Evolutionary conservation across 257 asterid species (phyloP).

Genomic region (Fraxinus americana): DNA sequence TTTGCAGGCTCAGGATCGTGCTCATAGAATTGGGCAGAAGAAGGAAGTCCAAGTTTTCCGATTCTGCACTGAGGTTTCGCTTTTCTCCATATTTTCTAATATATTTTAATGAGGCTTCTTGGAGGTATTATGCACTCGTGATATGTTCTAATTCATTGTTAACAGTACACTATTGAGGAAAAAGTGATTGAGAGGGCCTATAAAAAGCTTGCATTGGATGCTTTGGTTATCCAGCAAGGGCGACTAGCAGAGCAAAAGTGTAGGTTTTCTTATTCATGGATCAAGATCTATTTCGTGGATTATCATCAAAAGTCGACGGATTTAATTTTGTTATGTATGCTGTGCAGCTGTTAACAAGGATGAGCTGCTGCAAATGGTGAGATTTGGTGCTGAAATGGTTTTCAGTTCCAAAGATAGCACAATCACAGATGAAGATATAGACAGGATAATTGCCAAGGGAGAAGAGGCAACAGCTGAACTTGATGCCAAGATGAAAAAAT

Average conservation of each 20-base stretch:
- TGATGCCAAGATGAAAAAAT: slow-evolving; percentile 98
- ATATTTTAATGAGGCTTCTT: slow-evolving; percentile 6
- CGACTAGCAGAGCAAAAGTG: slow-evolving; percentile 95
- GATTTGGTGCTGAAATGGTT: slow-evolving; percentile 99
- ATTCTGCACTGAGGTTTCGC: slow-evolving; percentile 93
- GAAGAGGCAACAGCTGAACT: slow-evolving; percentile 99
- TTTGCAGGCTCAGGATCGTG: slow-evolving; percentile 99
- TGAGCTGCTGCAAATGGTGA: slow-evolving; percentile 97
- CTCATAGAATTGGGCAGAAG: slow-evolving; percentile 99
- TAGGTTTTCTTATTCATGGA: slow-evolving; percentile 36
- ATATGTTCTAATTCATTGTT: slow-evolving; percentile 26
- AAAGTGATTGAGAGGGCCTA: slow-evolving; percentile 99
- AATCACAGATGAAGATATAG: slow-evolving; percentile 97
- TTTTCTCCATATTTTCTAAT: slow-evolving; percentile 17
- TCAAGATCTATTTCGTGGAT: slow-evolving; percentile 13
- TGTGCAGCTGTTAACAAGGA: slow-evolving; percentile 93
- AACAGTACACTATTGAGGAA: slow-evolving; percentile 94
- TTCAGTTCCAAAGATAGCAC: slow-evolving; percentile 99
- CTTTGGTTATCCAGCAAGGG: slow-evolving; percentile 98
- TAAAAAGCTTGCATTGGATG: slow-evolving; percentile 99
- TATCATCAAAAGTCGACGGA: slow-evolving; percentile 13
- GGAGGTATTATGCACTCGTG: slow-evolving; percentile 20
- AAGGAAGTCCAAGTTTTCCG: slow-evolving; percentile 99
- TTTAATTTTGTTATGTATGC: slow-evolving; percentile 15
- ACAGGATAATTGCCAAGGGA: slow-evolving; percentile 97